Evolutionary conservation across 2,329 filamentous ascomycete genomes (phyloP), one percentile per base, ranked within the genome.

Genomic region (Hymenoscyphus linearis): DNA sequence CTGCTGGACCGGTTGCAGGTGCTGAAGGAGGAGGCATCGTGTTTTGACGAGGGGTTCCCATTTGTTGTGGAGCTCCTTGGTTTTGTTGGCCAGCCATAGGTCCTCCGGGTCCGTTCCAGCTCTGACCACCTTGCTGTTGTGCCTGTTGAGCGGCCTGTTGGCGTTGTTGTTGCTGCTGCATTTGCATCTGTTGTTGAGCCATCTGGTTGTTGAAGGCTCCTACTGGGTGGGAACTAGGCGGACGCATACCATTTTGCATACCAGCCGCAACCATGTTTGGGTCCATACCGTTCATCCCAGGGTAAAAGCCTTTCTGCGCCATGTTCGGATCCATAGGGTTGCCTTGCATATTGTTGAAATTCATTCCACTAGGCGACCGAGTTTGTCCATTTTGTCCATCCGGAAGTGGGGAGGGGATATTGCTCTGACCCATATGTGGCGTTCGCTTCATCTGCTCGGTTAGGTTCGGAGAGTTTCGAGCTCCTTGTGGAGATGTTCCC

Each of bases 401-500:
- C 2, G 87, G 87, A 64, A 89, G 80, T 7, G 86, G 89, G 26
- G 87, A 91, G 26, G 88, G 87, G 66, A 91, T 85, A 60, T 82
- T 85, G 40, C 82, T 82, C 61, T 84, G 84, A 69, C 83, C 84
- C 81, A 91, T 86, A 74, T 90, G 88, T 27, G 88, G 88, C 27
- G 87, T 90, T 56, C 85, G 86, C 79, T 90, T 91, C 82, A 91
- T 91, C 75, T 89, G 87, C 64, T 93, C 90, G 52, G 82, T 79
- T 25, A 90, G 88, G 71, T 90, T 92, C 37, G 90, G 90, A 12
- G 90, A 93, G 27, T 88, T 86, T 70, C 88, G 83, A 65, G 80
- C 65, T 53, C 82, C 86, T 70, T 87, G 87, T 37, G 85, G 89
- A 57, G 86, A 91, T 65, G 88, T 84, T 66, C 86, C 86, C 58